These are phyloP conservation scores for Fusarium sp. DNA, from an alignment of 2,329 filamentous ascomycete genomes.

Conservation along the genomic window DNA sequence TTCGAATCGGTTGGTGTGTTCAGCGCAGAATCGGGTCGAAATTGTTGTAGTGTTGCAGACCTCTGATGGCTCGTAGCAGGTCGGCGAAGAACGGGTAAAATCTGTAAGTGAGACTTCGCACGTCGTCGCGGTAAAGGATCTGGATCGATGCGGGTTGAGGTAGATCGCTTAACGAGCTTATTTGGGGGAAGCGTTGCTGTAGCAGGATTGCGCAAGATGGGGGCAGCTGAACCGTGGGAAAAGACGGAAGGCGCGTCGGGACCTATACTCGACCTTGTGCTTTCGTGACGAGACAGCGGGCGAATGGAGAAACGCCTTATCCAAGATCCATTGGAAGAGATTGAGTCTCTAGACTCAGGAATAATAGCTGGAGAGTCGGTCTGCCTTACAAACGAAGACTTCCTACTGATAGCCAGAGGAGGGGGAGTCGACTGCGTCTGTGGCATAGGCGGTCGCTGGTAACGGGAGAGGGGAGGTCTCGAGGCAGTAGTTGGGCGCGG, in stretches of 20 bases:
- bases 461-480: conserved; percentile 53
- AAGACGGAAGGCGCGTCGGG: conserved; percentile 75
- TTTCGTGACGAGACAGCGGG: conserved; percentile 73
- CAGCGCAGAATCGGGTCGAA: conserved; percentile 50
- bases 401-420: conserved; percentile 54
- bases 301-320: conserved; percentile 76
- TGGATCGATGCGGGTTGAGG: conserved; percentile 63
- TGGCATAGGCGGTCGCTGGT: conserved; percentile 52
- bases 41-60: conserved; percentile 74
- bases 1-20: conserved; percentile 41
- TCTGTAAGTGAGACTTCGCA: conserved; percentile 71
- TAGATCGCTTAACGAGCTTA: conserved; percentile 80
- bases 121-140: conserved; percentile 59
- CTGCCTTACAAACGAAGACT: conserved; percentile 57
- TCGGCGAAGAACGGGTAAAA: conserved; percentile 73
- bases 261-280: conserved; percentile 71
- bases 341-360: conserved; percentile 65
- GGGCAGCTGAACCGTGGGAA: conserved; percentile 74
- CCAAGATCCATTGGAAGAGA: conserved; percentile 76
- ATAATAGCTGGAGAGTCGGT: conserved; percentile 53
- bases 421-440: conserved; percentile 58
- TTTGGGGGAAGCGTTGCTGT: conserved; percentile 70
- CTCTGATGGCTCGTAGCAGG: conserved; percentile 85
- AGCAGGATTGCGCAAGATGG: conserved; percentile 61
- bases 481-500: conserved; percentile 49